Base-by-base conservation (phyloP, 345 rosid species). In the Excoecaria agallocha region DNA sequence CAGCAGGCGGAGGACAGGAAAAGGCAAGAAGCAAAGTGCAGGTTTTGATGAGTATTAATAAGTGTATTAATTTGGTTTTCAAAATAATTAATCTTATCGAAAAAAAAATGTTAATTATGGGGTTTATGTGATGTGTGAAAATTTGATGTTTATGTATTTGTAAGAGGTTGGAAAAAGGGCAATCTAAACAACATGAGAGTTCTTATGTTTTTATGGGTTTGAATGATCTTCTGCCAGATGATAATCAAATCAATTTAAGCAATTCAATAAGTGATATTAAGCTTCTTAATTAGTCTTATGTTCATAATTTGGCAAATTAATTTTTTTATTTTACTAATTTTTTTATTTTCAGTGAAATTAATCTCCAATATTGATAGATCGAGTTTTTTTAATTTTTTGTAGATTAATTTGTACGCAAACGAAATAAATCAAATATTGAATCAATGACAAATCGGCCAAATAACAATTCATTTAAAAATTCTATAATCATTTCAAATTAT, bases 1-100 rank as follows among this genome's bases (percentile, higher is more conserved):
- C 7, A 56, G 77, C 74, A 59, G 78, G 83, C 83, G 86, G 48
- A 85, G 79, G 78, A 74, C 70, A 5, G 78, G 70, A 22, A 81
- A 84, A 49, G 82, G 83, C 57, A 85, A 76, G 79, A 84, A 70
- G 24, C 41, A 63, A 70, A 35, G 41, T 64, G 60, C 66, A 63
- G 41, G 49, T 8, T 35, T 55, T 38, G 65, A 70, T 20, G 66
- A 70, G 35, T 24, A 55, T 12, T 64, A 63, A n/a, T 8, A 3
- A 55, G 3, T 0, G 17, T 6, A 30, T 45, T 4, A 48, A 45
- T 20, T 0, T 22, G 3, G 12, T 37, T 24, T 17, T 30, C 6
- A 19, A 39, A 12, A 51, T 37, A 30, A 39, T 1, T 20, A 69
- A 51, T 30, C 58, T 61, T 58, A 37, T 62, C 52, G 74, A 67